Evolutionary conservation across 345 rosid species (phyloP).

Genomic region (Aegle marmelos): DNA sequence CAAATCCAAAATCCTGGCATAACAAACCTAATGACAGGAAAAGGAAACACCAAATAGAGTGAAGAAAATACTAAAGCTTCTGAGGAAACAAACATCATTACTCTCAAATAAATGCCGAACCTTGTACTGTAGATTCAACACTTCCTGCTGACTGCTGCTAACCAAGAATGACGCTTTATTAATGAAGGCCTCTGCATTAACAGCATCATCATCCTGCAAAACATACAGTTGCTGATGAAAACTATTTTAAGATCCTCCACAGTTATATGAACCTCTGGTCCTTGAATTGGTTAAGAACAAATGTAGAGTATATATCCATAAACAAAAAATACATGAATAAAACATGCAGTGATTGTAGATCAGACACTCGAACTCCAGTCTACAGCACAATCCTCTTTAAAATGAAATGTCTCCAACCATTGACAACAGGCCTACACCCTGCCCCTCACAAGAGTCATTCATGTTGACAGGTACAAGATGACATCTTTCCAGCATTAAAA

Average conservation of each 20-base stretch:
- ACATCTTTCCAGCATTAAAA: neutral
- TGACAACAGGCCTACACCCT: neutral
- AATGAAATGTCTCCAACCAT: neutral
- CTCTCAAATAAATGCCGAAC: slow-evolving; percentile 28
- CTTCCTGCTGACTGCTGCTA: slow-evolving; percentile 94
- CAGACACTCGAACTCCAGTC: neutral
- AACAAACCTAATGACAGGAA: slow-evolving; percentile 61
- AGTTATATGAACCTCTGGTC: neutral
- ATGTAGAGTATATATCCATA: neutral
- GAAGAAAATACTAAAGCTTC: slow-evolving; percentile 11
- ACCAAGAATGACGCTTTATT: slow-evolving; percentile 97
- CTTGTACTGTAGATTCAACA: slow-evolving; percentile 85
- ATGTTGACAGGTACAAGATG: neutral
- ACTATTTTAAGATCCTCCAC: neutral
- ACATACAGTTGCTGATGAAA: slow-evolving; percentile 10
- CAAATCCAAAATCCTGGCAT: slow-evolving; percentile 95
- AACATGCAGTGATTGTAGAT: neutral
- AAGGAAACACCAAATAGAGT: slow-evolving; percentile 1
- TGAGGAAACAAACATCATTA: neutral
- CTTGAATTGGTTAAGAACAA: neutral
- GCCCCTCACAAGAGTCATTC: neutral
- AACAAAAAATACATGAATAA: neutral
- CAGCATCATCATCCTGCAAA: slow-evolving; percentile 97
- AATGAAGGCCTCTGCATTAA: slow-evolving; percentile 91
- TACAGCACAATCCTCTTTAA: neutral